Conservation (phyloP, 768 basidiomycete genomes). For the Termitomyces sp. region DNA sequence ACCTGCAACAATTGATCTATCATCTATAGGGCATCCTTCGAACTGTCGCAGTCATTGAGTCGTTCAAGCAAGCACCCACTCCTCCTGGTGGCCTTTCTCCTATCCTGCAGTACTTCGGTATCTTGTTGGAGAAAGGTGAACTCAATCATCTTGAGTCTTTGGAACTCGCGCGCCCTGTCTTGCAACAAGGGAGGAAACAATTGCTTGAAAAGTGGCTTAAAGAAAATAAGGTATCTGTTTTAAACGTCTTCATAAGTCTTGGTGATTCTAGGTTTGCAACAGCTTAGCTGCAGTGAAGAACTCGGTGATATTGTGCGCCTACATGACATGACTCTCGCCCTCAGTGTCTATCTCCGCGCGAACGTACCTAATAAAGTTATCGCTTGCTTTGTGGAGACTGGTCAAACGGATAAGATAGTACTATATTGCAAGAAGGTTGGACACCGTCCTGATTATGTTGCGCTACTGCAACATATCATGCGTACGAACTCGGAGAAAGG, state of each 20-base stretch:
- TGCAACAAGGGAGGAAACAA: slow-evolving; percentile 95
- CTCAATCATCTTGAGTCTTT: slow-evolving; percentile 94
- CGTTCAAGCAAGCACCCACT: slow-evolving; percentile 94
- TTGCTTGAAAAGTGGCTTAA: slow-evolving; percentile 98
- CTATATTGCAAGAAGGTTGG: slow-evolving; percentile 97
- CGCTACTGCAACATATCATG: slow-evolving; percentile 93
- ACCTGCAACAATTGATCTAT: neutral
- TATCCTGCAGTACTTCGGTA: slow-evolving; percentile 97
- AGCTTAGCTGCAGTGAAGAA: slow-evolving; percentile 98
- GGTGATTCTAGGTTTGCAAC: neutral
- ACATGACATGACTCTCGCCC: slow-evolving; percentile 94
- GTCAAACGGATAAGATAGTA: slow-evolving; percentile 97
- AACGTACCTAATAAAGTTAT: slow-evolving; percentile 98
- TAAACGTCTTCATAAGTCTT: neutral
- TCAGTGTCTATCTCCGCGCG: slow-evolving; percentile 96
- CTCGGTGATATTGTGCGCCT: slow-evolving; percentile 94
- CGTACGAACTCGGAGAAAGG: slow-evolving; percentile 96
- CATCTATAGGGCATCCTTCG: slow-evolving; percentile 73
- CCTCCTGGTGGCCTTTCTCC: slow-evolving; percentile 88
- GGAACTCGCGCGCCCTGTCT: slow-evolving; percentile 92
- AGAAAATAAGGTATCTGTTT: slow-evolving; percentile 82
- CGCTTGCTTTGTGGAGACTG: slow-evolving; percentile 98
- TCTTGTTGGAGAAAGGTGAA: slow-evolving; percentile 97
- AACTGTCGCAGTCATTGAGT: slow-evolving; percentile 92
- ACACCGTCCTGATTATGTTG: slow-evolving; percentile 88